Percentiles rank a stretch among this genome's conserved stretches.
Conservation (phyloP, 441 rosid species). For the Eruca vesicaria region DNA sequence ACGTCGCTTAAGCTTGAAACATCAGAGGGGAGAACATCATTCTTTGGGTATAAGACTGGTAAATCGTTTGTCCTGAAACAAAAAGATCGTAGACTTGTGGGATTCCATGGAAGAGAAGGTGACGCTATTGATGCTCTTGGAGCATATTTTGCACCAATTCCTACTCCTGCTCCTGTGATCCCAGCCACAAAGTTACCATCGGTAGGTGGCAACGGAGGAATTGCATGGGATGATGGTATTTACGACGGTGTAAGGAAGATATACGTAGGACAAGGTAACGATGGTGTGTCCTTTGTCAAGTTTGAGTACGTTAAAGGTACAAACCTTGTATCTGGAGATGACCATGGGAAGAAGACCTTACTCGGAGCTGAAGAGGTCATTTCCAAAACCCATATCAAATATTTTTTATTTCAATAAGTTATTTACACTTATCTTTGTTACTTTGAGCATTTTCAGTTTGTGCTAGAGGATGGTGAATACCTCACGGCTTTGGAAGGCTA, state of each 20-base stretch:
- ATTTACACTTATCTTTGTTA: not conserved
- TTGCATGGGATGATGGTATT: not conserved
- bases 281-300: not conserved
- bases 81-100: slow-evolving; percentile 15
- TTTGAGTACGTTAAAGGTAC: not conserved
- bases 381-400: not conserved
- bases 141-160: not conserved
- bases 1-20: slow-evolving; percentile 15
- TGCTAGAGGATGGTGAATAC: slow-evolving; percentile 30
- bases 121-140: not conserved
- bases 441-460: slow-evolving; percentile 12
- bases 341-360: slow-evolving; percentile 23
- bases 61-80: slow-evolving; percentile 18
- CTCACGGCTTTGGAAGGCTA: slow-evolving; percentile 13
- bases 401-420: not conserved
- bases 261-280: not conserved
- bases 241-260: not conserved
- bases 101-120: not conserved
- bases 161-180: not conserved
- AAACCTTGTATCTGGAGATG: not conserved
- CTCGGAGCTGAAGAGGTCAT: slow-evolving; percentile 28
- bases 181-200: not conserved
- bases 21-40: not conserved
- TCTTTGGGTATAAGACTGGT: slow-evolving; percentile 18
- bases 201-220: not conserved